These are phyloP conservation scores for Lactifluus pinguis DNA, from an alignment of 768 basidiomycete species.

Conservation along the genomic window DNA sequence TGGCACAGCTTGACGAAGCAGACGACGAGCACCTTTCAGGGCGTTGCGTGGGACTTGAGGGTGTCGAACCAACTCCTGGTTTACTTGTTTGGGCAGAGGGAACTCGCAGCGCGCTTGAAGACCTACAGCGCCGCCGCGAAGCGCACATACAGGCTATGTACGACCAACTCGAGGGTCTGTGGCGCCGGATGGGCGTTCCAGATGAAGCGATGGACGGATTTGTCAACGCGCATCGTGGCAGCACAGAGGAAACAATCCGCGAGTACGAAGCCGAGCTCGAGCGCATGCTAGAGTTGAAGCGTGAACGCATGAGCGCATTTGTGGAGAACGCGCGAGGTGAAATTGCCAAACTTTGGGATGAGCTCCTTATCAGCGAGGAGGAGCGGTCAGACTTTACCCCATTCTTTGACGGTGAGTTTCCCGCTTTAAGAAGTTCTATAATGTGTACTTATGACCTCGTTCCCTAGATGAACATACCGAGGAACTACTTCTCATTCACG, in stretches of 20 bases:
- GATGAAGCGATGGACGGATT: slow-evolving; percentile 87
- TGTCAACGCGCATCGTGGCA: slow-evolving; percentile 77
- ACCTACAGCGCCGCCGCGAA: slow-evolving; percentile 67
- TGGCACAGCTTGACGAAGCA: slow-evolving; percentile 15
- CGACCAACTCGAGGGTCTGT: slow-evolving; percentile 85
- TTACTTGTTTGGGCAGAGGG: slow-evolving; percentile 66
- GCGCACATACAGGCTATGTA: slow-evolving; percentile 87
- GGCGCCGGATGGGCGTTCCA: slow-evolving; percentile 75
- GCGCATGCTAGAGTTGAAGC: slow-evolving; percentile 81
- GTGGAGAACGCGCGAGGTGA: slow-evolving; percentile 74
- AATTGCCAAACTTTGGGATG: slow-evolving; percentile 76
- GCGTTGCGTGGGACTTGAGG: slow-evolving; percentile 45
- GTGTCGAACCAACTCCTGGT: slow-evolving; percentile 67
- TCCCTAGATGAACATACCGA: slow-evolving; percentile 75
- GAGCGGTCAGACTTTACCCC: slow-evolving; percentile 75
- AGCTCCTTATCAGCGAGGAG: slow-evolving; percentile 76
- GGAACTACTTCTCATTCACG: slow-evolving; percentile 76
- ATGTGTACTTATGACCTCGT: background rate
- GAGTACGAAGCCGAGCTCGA: slow-evolving; percentile 88
- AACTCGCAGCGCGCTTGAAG: slow-evolving; percentile 51
- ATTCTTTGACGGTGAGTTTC: slow-evolving; percentile 65
- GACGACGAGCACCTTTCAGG: slow-evolving; percentile 24
- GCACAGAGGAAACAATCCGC: slow-evolving; percentile 62
- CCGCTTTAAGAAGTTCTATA: background rate
- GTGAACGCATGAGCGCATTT: slow-evolving; percentile 81